Evolutionary conservation across 192 early-diverging fungal genomes (phyloP), one percentile per base, ranked within the genome.

Genomic region (Allomyces arbusculus): DNA sequence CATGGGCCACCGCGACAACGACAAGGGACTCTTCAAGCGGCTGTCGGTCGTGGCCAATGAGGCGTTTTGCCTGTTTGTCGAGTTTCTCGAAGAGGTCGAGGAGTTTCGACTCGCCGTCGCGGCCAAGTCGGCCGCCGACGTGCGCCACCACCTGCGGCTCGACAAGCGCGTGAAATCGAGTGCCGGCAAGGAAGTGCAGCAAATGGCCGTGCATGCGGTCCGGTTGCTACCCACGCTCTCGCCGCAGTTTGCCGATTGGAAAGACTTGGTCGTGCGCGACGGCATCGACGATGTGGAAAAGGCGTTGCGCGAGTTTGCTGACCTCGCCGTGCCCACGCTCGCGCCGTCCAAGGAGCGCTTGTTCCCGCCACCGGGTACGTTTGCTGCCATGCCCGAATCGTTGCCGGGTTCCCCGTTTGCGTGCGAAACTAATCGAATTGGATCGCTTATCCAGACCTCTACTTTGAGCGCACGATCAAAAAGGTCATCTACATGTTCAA

Each of bases 401-500:
- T 7, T 44, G 1, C 26, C 2, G 26, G 26, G 26, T 1, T 3
- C 61, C 63, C 0, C n/a, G n/a, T n/a, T n/a, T 19, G 2, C 11
- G 11, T 3, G 24, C 3, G 2, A 24, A 14, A 64, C 16, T 23
- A 11, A 12, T 63, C 20, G 24, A 4, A 12, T 64, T 62, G 22
- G 2, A 61, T 58, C 45, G 45, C 12, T 58, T 2, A 0, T 20
- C 72, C 78, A 71, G 82, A 87, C 6, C 79, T 97, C 14, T 95
- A 95, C 78, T 97, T 92, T 79, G 95, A 97, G 79, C 90, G 94
- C 66, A 84, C 86, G 23, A 80, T 88, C n/a, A 88, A 89, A 63
- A 84, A 82, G 63, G 78, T 94, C 23, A 72, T 84, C 19, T 82
- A 85, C 44, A 97, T 97, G 93, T 97, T 85, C 75, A 76, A 82